phyloP scores from a whole-genome alignment of 257 asterid genomes.

The Penstemon eatonii region DNA sequence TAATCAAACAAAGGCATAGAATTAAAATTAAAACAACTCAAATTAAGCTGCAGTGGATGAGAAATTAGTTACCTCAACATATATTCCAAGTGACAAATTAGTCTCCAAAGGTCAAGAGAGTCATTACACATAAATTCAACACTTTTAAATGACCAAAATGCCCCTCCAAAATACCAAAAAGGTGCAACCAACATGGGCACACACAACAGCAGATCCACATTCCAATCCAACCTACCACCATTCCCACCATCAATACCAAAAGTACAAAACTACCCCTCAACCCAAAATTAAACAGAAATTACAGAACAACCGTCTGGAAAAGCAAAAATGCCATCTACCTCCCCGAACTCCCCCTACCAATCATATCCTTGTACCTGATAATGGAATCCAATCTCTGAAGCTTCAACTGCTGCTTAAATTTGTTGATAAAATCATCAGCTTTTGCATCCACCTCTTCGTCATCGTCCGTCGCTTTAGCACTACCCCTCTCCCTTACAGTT shows the following conservation, averaged over 20 bases:
- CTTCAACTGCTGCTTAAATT: conserved; percentile 78
- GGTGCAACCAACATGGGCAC: conserved; percentile 32
- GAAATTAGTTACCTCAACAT: background rate
- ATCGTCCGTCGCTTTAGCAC: conserved; percentile 36
- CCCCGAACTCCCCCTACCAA: conserved; percentile 52
- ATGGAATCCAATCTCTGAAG: conserved; percentile 83
- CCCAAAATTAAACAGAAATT: conserved; percentile 32
- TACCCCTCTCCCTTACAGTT: conserved; percentile 50
- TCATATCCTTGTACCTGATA: conserved; percentile 69
- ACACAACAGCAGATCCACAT: conserved; percentile 33
- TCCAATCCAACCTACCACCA: conserved; percentile 16
- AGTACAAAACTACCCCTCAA: conserved; percentile 31
- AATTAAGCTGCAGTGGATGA: background rate
- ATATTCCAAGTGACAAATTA: conserved; percentile 4
- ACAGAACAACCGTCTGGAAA: conserved; percentile 31
- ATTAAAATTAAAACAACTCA: background rate
- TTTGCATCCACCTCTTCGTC: conserved; percentile 74
- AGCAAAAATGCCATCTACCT: conserved; percentile 18
- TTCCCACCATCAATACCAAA: conserved; percentile 4
- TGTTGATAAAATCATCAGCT: conserved; percentile 81
- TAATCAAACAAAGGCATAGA: background rate
- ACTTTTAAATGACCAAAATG: conserved; percentile 34
- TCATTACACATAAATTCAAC: background rate
- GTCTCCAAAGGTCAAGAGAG: background rate
- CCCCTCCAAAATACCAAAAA: conserved; percentile 36